Base-by-base conservation (phyloP, 306 rosid genomes). In the Dalbergia cochinchinensis region DNA sequence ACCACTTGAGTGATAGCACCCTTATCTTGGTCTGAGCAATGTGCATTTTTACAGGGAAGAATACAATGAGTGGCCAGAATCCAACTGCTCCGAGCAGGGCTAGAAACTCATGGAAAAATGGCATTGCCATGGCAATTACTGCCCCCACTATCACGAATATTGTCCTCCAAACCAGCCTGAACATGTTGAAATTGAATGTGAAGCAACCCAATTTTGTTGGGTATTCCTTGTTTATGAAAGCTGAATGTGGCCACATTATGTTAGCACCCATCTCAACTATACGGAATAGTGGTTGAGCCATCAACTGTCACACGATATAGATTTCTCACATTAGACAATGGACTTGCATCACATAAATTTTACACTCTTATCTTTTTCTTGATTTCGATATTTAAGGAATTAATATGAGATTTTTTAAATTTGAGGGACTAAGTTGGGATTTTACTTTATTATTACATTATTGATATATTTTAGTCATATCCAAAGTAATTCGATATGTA, bases 41-140 rank as follows among this genome's bases (percentile, higher is more conserved):
- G 74, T 87, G 88, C 92, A 90, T 90, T 87, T 90, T 86, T 65
- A 92, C 14, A 0, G 92, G 95, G 61, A 92, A 83, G 55, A 86
- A 90, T 1, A 90, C 87, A 3, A 83, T 85, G 39, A 89, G 84
- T 0, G 92, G 92, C 96, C 94, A 90, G 51, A 85, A 90, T 16
- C 90, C 94, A 4, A 87, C 7, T 44, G 91, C 92, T 59, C 92
- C 96, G n/a, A 90, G 88, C 4, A 92, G 70, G 4, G 86, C 89
- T 4, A 92, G 87, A 76, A 89, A 82, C 74, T 87, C 88, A 0
- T 89, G 82, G 92, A 90, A 90, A 67, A 89, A 90, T 0, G 92
- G 90, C 81, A 90, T 77, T 0, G 88, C 91, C 86, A 83, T 86
- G 2, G 86, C 87, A 4, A 85, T 26, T 11, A 80, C 0, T 12